A percentile compares a stretch with the other conserved stretches of the same genome.
Conservation (phyloP, 495 filamentous ascomycete genomes). For the Lepraria neglecta region DNA sequence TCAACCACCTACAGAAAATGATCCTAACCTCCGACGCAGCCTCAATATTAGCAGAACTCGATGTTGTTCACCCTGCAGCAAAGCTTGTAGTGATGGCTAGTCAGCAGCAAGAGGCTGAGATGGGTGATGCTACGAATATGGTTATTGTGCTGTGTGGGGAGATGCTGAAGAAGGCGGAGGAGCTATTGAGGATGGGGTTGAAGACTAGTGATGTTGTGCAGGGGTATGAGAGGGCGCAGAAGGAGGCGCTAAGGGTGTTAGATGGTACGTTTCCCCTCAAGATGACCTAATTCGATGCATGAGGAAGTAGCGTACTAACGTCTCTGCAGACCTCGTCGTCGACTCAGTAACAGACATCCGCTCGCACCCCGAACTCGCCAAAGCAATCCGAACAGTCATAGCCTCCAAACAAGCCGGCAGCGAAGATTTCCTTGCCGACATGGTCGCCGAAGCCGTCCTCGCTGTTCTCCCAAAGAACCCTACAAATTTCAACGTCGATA, state of each 20-base stretch:
- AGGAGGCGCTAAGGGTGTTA: slow-evolving; percentile 73
- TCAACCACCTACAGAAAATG: slow-evolving; percentile 99
- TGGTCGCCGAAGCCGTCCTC: slow-evolving; percentile 91
- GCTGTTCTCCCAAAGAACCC: slow-evolving; percentile 95
- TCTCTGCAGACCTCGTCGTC: slow-evolving; percentile 64
- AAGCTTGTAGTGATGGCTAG: slow-evolving; percentile 99
- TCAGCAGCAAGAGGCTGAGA: slow-evolving; percentile 98
- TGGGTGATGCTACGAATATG: slow-evolving; percentile 97
- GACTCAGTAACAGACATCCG: slow-evolving; percentile 84
- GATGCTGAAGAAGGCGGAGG: slow-evolving; percentile 94
- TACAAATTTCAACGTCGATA: slow-evolving; percentile 98
- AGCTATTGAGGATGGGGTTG: slow-evolving; percentile 87
- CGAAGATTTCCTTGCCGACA: slow-evolving; percentile 75
- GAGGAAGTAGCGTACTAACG: background rate
- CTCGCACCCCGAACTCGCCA: slow-evolving; percentile 74
- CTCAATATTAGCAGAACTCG: slow-evolving; percentile 92
- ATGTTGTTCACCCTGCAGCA: slow-evolving; percentile 96
- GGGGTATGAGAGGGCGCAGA: slow-evolving; percentile 91
- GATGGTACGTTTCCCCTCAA: slow-evolving; percentile 51
- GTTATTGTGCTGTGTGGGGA: slow-evolving; percentile 96
- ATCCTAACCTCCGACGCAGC: slow-evolving; percentile 96
- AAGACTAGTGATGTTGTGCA: slow-evolving; percentile 94
- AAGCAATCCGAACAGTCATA: slow-evolving; percentile 91
- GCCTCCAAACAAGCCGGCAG: slow-evolving; percentile 93
- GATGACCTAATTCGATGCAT: too few species aligned